Base-by-base conservation (phyloP, 768 basidiomycete genomes). In the Roridomyces roridus region DNA sequence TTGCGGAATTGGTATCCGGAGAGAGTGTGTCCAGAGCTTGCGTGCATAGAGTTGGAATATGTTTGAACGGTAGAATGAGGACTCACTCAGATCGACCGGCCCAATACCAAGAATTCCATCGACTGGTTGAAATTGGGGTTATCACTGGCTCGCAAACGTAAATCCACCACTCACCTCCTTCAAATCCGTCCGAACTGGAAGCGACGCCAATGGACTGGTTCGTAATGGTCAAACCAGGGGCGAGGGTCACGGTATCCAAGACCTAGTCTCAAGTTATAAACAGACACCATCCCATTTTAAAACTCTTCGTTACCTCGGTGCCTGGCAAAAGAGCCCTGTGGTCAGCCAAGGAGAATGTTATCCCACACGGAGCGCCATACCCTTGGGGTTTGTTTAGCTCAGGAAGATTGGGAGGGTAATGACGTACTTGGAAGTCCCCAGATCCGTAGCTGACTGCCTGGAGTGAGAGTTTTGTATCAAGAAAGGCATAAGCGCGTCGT, bases 31-130 rank as follows among this genome's bases (percentile, higher is more conserved):
- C 51, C 31, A 17, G 1, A n/a, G 35, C 9, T 40, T 37, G 18
- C 36, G 18, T 5, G 54, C 11, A 39, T 5, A 21, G 2, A 6
- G 39, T 47, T 25, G 31, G 49, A 17, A 46, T 18, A 40, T 14
- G 25, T 18, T 10, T 34, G 4, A 12, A 25, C 50, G 25, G 17
- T 10, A 39, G 21, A 18, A 55, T 15, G 65, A 39, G 69, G 72
- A 39, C 72, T 15, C 1, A 29, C 82, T 83, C 44, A 84, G 65
- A 46, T 62, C 71, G 24, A 65, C 64, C n/a, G 83, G 83, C 6
- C 83, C 83, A 40, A 84, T 72, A n/a, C 82, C 81, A n/a, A 83
- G 40, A 56, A 83, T 81, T 2, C 81, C 82, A 48, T 83, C 83
- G 29, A 77, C 68, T 26, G 74, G n/a, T n/a, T n/a, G n/a, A n/a